Evolutionary conservation across 805 yeast species (phyloP).

Genomic region (Saturnispora sekii): DNA sequence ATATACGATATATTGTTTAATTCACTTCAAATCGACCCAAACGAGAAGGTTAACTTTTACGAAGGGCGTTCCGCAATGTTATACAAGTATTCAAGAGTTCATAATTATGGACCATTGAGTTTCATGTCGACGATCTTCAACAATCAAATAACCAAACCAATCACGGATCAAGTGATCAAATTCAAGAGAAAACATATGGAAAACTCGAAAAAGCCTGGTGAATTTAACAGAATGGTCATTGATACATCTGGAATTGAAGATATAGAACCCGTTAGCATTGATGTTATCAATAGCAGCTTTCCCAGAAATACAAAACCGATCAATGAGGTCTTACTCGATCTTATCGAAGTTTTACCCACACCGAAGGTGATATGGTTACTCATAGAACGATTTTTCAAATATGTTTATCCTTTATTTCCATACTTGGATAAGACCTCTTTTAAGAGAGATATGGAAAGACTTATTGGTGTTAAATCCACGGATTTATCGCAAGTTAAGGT

Average conservation of each 20-base stretch:
- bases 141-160: slow-evolving; percentile 32
- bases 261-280: slow-evolving; percentile 22
- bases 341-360: slow-evolving; percentile 34
- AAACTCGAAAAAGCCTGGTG: slow-evolving; percentile 10
- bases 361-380: slow-evolving; percentile 36
- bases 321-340: slow-evolving; percentile 18
- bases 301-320: slow-evolving; percentile 3
- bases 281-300: not conserved
- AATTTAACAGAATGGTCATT: slow-evolving; percentile 25
- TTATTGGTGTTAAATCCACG: slow-evolving; percentile 27
- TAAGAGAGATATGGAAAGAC: slow-evolving; percentile 24
- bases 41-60: slow-evolving; percentile 34
- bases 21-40: slow-evolving; percentile 16
- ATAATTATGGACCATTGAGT: slow-evolving; percentile 44
- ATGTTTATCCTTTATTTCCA: slow-evolving; percentile 40
- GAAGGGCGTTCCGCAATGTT: slow-evolving; percentile 35
- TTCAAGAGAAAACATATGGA: slow-evolving; percentile 12
- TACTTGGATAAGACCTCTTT: slow-evolving; percentile 33
- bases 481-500: slow-evolving; percentile 27
- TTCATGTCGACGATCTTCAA: slow-evolving; percentile 39
- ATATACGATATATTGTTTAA: not conserved
- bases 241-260: slow-evolving; percentile 33
- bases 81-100: slow-evolving; percentile 31
- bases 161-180: slow-evolving; percentile 26
- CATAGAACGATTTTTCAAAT: slow-evolving; percentile 34